These are phyloP conservation scores for Tolypocladium ophioglossoides DNA, from an alignment of 2,329 filamentous ascomycete genomes.

Conservation along the genomic window DNA sequence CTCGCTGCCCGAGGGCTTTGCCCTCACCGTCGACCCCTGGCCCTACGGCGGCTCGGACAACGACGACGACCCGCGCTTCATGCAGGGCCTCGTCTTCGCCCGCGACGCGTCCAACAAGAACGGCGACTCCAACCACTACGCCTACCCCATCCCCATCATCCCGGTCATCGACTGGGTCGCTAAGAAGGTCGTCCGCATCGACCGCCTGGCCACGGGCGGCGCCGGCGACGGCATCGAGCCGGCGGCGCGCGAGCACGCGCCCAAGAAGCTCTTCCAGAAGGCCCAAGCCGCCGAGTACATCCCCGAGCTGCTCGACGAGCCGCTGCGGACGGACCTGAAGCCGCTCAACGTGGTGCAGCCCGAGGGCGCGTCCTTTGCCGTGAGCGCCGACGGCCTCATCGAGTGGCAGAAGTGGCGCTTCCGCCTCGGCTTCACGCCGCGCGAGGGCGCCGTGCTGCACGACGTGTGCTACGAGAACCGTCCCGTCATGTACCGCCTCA, in stretches of 20 bases:
- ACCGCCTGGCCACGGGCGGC: constrained; percentile 41
- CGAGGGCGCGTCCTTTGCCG: constrained; percentile 55
- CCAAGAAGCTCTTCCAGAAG: constrained; percentile 34
- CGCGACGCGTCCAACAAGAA: constrained; percentile 30
- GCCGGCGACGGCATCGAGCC: constrained; percentile 32
- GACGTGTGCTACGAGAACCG: constrained; percentile 58
- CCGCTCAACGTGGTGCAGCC: constrained; percentile 63
- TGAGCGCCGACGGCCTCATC: constrained; percentile 37
- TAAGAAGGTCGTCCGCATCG: constrained; percentile 44
- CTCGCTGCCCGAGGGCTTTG: constrained; percentile 31
- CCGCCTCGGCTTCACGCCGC: constrained; percentile 56
- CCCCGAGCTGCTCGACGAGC: constrained; percentile 37
- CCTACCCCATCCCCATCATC: constrained; percentile 48
- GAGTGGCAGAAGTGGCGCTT: constrained; percentile 62
- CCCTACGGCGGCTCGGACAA: constrained; percentile 46
- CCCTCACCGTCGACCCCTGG: constrained; percentile 46
- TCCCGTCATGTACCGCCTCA: constrained; percentile 55
- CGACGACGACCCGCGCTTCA: constrained; percentile 30
- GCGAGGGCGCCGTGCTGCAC: constrained; percentile 61
- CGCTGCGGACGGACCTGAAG: constrained; percentile 45
- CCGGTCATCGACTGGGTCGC: constrained; percentile 47
- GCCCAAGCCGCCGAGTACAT: constrained; percentile 32
- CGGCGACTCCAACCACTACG: constrained; percentile 51
- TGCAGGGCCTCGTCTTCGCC: constrained; percentile 42
- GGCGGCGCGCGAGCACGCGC: constrained; percentile 22